Evolutionary conservation across 345 rosid species (phyloP).

Genomic region (Hibiscus tridactylites): DNA sequence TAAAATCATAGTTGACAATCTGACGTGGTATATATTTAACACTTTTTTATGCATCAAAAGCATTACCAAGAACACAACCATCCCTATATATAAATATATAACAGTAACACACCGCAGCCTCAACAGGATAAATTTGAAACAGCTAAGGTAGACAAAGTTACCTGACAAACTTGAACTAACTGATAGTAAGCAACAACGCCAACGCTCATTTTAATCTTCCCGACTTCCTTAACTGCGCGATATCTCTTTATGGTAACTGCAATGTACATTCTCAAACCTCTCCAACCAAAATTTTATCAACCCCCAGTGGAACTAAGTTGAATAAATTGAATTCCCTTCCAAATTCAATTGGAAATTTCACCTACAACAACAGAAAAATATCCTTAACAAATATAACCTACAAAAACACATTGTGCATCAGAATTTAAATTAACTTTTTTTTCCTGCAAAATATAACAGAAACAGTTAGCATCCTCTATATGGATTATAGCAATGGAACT

Average conservation of each 20-base stretch:
- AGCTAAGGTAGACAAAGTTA: slow-evolving; percentile 12
- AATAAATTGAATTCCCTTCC: slow-evolving; percentile 12
- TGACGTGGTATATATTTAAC: not conserved
- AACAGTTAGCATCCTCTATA: not conserved
- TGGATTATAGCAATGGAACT: not conserved
- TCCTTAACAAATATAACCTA: not conserved
- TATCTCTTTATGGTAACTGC: slow-evolving; percentile 60
- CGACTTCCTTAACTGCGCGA: slow-evolving; percentile 64
- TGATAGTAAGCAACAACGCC: slow-evolving; percentile 62
- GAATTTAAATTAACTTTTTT: not conserved
- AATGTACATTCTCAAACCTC: slow-evolving; percentile 72
- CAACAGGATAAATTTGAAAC: not conserved
- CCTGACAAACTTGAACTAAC: slow-evolving; percentile 90
- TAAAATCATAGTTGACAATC: not conserved
- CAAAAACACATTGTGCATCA: not conserved
- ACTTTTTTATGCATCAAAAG: not conserved
- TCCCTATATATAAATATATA: not conserved
- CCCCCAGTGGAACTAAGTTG: slow-evolving; percentile 9
- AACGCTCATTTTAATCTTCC: slow-evolving; percentile 71
- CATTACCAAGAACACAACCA: not conserved
- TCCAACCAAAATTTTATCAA: slow-evolving; percentile 23
- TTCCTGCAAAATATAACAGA: not conserved
- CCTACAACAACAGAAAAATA: slow-evolving; percentile 24
- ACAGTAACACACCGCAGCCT: not conserved
- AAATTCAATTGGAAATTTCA: slow-evolving; percentile 11